Conservation (phyloP, 2,329 filamentous ascomycete species). For the Phaeosphaeria sp. region DNA sequence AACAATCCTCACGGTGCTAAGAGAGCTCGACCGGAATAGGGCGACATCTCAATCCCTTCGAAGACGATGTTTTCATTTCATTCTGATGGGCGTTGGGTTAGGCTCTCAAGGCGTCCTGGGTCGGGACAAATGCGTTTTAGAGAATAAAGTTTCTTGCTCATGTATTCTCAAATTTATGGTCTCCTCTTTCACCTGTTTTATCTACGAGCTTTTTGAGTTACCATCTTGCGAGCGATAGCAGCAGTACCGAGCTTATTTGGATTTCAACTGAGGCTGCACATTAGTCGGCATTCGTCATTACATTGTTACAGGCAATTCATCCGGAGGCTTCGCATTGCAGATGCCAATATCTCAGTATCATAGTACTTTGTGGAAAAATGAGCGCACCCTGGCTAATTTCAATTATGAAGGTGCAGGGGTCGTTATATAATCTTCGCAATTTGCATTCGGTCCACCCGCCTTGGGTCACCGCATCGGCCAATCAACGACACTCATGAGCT, state of each 20-base stretch:
- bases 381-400: conserved; percentile 29
- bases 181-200: neutral
- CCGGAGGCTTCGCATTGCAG: neutral
- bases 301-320: too few species aligned
- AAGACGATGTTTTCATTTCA: neutral
- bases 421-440: conserved; percentile 32
- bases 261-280: neutral
- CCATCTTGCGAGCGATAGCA: neutral
- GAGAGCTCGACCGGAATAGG: conserved; percentile 73
- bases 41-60: neutral
- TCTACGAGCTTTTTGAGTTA: neutral
- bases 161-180: neutral
- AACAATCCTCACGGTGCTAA: conserved; percentile 84
- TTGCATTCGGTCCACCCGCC: conserved; percentile 8
- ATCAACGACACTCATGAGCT: conserved; percentile 4
- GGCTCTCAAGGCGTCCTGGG: neutral
- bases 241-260: neutral
- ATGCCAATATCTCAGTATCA: neutral
- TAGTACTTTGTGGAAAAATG: conserved; percentile 29
- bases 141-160: neutral
- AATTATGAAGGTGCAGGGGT: conserved; percentile 34
- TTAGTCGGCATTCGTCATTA: too few species aligned
- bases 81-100: neutral
- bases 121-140: neutral
- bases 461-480: conserved; percentile 4